Percentiles rank a stretch among this genome's conserved stretches.
Conservation (phyloP, 306 rosid genomes). For the Morella rubra region DNA sequence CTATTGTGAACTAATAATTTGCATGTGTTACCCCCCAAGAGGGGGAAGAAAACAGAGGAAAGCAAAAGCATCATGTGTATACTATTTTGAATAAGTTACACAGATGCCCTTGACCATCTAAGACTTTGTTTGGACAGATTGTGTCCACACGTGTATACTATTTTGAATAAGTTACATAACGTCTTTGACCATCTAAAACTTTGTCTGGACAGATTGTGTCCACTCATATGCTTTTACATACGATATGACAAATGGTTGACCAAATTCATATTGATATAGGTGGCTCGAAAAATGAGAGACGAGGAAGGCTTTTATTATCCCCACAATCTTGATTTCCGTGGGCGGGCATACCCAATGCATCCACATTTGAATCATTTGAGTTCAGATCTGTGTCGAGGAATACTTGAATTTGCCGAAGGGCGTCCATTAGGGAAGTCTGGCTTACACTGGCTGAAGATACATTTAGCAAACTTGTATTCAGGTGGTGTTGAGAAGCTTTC, state of each 20-base stretch:
- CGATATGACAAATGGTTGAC: conserved; percentile 16
- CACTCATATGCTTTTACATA: conserved; percentile 18
- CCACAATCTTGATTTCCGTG: conserved; percentile 89
- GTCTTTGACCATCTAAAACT: conserved; percentile 14
- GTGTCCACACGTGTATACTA: neutral
- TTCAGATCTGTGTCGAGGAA: conserved; percentile 87
- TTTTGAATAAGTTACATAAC: neutral
- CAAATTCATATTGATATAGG: conserved; percentile 49
- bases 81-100: neutral
- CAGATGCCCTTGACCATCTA: too few relatives aligned
- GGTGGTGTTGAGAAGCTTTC: conserved; percentile 82
- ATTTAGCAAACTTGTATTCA: conserved; percentile 67
- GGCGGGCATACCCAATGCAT: conserved; percentile 95
- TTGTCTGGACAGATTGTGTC: neutral
- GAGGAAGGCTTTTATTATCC: conserved; percentile 91
- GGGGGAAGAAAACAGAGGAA: neutral
- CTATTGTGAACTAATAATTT: conserved; percentile 11
- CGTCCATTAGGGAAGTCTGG: conserved; percentile 79
- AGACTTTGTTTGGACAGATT: conserved; percentile 1
- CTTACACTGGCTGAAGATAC: conserved; percentile 77
- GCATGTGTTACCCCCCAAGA: neutral
- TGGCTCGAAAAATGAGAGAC: conserved; percentile 76
- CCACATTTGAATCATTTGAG: conserved; percentile 87
- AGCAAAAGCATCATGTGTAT: neutral
- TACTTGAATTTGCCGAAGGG: conserved; percentile 85